Percentiles rank a stretch among this genome's conserved stretches.
These are phyloP conservation scores for Podaxis mareebaensis DNA, from an alignment of 768 basidiomycete genomes.

Conservation along the genomic window DNA sequence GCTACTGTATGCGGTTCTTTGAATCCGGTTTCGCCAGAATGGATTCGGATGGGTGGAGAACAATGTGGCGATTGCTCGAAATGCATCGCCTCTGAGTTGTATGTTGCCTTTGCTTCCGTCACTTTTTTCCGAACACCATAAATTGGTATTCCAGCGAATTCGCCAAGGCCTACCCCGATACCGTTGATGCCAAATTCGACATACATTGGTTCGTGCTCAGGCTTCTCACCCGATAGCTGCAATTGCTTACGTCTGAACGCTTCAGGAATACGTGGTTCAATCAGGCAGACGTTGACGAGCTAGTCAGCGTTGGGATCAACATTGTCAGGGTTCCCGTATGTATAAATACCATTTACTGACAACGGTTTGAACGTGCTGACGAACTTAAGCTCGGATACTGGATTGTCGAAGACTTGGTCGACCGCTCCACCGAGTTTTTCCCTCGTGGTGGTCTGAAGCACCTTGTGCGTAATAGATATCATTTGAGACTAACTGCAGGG, in stretches of 20 bases:
- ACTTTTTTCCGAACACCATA: neutral
- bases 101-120: conserved; percentile 17
- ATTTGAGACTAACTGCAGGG: neutral
- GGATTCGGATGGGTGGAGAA: conserved; percentile 74
- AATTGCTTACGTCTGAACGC: neutral
- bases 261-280: conserved; percentile 72
- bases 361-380: neutral
- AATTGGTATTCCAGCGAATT: conserved; percentile 46
- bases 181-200: conserved; percentile 58
- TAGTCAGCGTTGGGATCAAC: conserved; percentile 62
- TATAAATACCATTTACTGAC: neutral
- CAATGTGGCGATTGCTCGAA: conserved; percentile 54
- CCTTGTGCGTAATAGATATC: conserved; percentile 43
- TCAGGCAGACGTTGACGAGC: conserved; percentile 54
- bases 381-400: conserved; percentile 72
- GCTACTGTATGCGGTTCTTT: neutral
- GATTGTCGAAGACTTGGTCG: conserved; percentile 74
- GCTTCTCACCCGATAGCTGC: neutral
- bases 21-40: conserved; percentile 44
- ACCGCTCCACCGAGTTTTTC: conserved; percentile 60
- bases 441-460: conserved; percentile 69
- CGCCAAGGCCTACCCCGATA: conserved; percentile 57
- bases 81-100: conserved; percentile 75
- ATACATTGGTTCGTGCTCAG: conserved; percentile 54
- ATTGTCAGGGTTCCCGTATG: conserved; percentile 76